Base-by-base conservation (phyloP, 2,329 filamentous ascomycete species). In the Fusarium denticulatum region DNA sequence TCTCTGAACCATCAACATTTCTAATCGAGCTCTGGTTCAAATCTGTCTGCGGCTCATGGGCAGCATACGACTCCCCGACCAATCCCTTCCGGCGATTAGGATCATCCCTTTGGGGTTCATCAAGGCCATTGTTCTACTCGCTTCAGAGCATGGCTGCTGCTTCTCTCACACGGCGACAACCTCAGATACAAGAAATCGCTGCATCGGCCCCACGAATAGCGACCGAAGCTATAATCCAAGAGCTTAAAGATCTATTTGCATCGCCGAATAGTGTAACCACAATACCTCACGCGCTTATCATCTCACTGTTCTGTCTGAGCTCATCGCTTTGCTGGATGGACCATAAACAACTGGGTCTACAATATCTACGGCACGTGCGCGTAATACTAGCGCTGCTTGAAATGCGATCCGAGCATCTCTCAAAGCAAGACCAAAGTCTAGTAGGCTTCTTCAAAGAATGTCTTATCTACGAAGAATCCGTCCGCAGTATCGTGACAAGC, bases 301-400 rank as follows among this genome's bases (percentile, higher is more conserved):
- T 76, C 46, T 76, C 73, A 0, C 46, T 76, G 0, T 76, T 76
- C 14, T 74, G 73, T 6, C 58, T 76, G 12, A 76, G 73, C 40
- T 76, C 73, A 12, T 76, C 73, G 2, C 59, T 75, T 2, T 76
- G 73, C 36, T 76, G 73, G 73, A 69, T 66, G 56, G 73, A 76
- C 3, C 65, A 66, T 1, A 69, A 71, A n/a, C 73, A 76, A 10
- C 73, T 76, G 1, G 73, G 73, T 1, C 55, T 76, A 1, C 73
- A 76, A 39, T 76, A 76, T 16, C 40, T 76, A 8, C 59, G 73
- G 2, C 73, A 76, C 6, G 71, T 75, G 15, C 64, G 73, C 13
- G 64, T 76, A 7, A 69, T 76, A 60, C 53, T 76, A 3, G 46
- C 71, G 2, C 37, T 76, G 0, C 45, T 76, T 1, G 73, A 76